phyloP scores from a whole-genome alignment of 129 eudicot species.

The Calendula officinalis region DNA sequence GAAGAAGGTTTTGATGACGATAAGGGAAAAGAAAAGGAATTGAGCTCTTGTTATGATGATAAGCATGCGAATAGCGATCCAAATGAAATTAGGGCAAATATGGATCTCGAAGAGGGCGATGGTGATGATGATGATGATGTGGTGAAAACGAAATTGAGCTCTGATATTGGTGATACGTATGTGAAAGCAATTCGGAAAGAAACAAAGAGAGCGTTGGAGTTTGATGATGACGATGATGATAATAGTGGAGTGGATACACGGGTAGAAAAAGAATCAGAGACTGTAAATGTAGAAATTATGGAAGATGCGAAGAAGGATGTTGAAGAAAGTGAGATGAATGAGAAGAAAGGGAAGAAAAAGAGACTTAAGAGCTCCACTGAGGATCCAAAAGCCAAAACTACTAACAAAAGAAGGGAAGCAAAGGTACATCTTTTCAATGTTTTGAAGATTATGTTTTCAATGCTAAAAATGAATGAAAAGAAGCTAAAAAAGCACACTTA shows the following conservation, averaged over 20 bases:
- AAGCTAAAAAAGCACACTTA: not conserved
- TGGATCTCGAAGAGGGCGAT: not conserved
- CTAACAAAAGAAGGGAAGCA: conserved; percentile 59
- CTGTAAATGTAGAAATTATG: conserved; percentile 7
- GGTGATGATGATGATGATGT: conserved; percentile 10
- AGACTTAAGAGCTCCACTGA: conserved; percentile 33
- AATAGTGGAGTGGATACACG: conserved; percentile 11
- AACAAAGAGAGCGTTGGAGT: conserved; percentile 56
- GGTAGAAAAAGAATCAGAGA: conserved; percentile 13
- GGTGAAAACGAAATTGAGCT: conserved; percentile 6
- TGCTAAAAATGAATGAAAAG: too few relatives aligned
- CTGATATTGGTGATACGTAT: conserved; percentile 17
- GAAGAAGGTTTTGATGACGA: conserved; percentile 1
- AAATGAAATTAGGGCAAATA: conserved; percentile 6
- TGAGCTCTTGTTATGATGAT: conserved; percentile 21
- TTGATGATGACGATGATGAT: conserved; percentile 40
- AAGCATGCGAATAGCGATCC: conserved; percentile 4
- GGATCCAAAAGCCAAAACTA: conserved; percentile 29
- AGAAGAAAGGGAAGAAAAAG: conserved; percentile 47
- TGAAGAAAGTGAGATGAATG: conserved; percentile 27
- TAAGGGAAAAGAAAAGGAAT: conserved; percentile 9
- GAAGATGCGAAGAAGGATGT: conserved; percentile 29
- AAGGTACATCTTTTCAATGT: conserved; percentile 33
- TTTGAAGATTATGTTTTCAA: not conserved
- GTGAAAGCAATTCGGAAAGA: conserved; percentile 31